Evolutionary conservation across 164 flowering plant genomes (phyloP), one percentile per base, ranked within the genome.

Genomic region (Cinnamomum micranthum): DNA sequence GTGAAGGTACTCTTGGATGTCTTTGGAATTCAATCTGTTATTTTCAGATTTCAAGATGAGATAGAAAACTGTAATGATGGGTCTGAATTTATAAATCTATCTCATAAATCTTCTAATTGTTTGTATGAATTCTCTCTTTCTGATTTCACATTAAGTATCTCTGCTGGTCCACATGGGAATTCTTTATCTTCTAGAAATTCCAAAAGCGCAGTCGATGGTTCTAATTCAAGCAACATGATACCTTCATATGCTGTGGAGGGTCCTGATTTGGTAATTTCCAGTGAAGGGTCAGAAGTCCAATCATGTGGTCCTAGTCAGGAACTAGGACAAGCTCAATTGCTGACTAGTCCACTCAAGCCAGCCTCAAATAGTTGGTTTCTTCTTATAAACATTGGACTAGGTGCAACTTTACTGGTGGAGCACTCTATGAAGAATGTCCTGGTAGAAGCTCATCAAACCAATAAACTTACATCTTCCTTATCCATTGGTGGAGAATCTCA

Each of bases 61-160:
- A 71, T 28, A 47, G 75, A 74, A 62, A 80, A 75, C 33, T 78
- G 67, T 73, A 75, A 25, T 69, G 69, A 80, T 79, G 73, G 71
- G 58, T 73, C 79, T 80, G 81, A 81, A 71, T 55, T 73, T 35
- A 76, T 71, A 74, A 75, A 79, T 77, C 71, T 77, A 74, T 74
- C 78, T 72, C 73, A 72, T 50, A 74, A 76, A 15, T 81, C 90
- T 80, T 72, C 76, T 73, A 72, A 83, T 82, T 84, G 85, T 79
- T 79, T 87, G 65, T 83, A 79, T 82, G 97, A 91, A 77, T 76
- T 83, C 11, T 87, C 83, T 68, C 59, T 91, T 72, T 87, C 92
- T 72, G 76, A 75, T 78, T 85, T 77, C 76, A 67, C 75, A 59
- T 55, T 89, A 77, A 71, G 77, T 73, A 33, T 90, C 52, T 75